Evolutionary conservation across 352 stramenopile genomes (phyloP).

Genomic region (Phytophthora sojae): DNA sequence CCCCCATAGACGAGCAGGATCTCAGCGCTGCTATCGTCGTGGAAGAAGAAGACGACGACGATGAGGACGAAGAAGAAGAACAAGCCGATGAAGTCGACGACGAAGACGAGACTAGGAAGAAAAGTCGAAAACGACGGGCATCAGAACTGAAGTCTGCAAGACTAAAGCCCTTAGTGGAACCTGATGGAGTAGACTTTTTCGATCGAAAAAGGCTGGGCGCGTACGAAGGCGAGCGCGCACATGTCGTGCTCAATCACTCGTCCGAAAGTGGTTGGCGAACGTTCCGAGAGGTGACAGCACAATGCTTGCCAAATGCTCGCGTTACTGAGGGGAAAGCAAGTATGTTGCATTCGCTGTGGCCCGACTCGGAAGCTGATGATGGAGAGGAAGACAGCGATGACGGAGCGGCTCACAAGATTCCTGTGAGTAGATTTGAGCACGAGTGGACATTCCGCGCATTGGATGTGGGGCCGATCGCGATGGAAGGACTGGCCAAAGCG

Average conservation of each 20-base stretch:
- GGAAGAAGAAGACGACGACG: slow-evolving; percentile 50
- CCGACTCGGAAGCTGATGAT: slow-evolving; percentile 41
- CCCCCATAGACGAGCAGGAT: slow-evolving; percentile 54
- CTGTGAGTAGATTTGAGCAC: slow-evolving; percentile 35
- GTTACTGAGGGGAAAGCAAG: slow-evolving; percentile 31
- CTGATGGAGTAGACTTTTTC: slow-evolving; percentile 41
- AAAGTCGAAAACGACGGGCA: slow-evolving; percentile 22
- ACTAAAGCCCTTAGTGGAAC: slow-evolving; percentile 40
- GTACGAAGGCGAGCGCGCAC: slow-evolving; percentile 57
- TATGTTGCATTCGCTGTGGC: slow-evolving; percentile 29
- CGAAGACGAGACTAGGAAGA: slow-evolving; percentile 15
- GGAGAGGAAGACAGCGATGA: slow-evolving; percentile 36
- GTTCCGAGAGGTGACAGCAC: slow-evolving; percentile 28
- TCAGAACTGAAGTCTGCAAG: slow-evolving; percentile 21
- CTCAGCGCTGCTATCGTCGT: slow-evolving; percentile 26
- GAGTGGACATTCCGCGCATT: slow-evolving; percentile 74
- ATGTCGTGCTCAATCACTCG: slow-evolving; percentile 35
- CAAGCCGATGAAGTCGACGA: slow-evolving; percentile 36
- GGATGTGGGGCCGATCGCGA: slow-evolving; percentile 66
- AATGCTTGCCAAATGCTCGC: slow-evolving; percentile 30
- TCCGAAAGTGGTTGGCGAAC: slow-evolving; percentile 24
- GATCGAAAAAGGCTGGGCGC: slow-evolving; percentile 26
- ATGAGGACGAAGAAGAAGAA: slow-evolving; percentile 49
- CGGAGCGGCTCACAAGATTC: neutral
- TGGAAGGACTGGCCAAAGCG: slow-evolving; percentile 36